Base-by-base conservation (phyloP, 305 asterid genomes). In the Solanum hybrid region DNA sequence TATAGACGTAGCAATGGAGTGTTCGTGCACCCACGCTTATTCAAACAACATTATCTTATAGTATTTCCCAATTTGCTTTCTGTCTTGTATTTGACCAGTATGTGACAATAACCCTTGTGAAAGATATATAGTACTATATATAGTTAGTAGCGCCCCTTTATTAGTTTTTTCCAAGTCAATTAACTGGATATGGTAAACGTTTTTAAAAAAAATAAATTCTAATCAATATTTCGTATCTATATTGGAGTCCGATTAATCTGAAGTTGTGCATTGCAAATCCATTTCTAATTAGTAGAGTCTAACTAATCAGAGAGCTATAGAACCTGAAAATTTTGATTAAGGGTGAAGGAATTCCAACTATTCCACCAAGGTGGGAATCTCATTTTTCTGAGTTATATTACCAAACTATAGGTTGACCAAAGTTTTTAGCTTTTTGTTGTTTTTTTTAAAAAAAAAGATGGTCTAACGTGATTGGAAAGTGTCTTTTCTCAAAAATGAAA, bases 91-190 rank as follows among this genome's bases (percentile, higher is more conserved):
- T 45, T 82, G 71, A 45, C 27, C 27, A 17, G 15, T 82, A 45
- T 45, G 13, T 82, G 73, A 82, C 87, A 82, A 45, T 82, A 19
- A 82, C 87, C 40, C 40, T 82, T 82, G 7, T 42, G 87, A 82
- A 82, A 38, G 42, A 38, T 38, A 80, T 24, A 26, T 29, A 29
- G 31, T 29, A 29, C 29, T 29, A 29, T 29, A 29, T 29, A 29
- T 26, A 81, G 36, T 42, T 82, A 81, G 37, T 42, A 81, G n/a
- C 24, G 4, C 3, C 15, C 86, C 66, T 40, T 81, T 81, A 82
- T 17, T 40, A 81, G 64, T 8, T 42, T 42, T 81, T 81, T 42
- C 27, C 27, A 9, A 82, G 72, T 82, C 73, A 82, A 82, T 29
- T 82, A 32, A 19, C 17, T 0, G 6, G 38, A 78, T 35, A 78